Percentiles rank a stretch among this genome's conserved stretches.
These are phyloP conservation scores for Alnus glutinosa DNA, from an alignment of 306 rosid species.

Conservation along the genomic window DNA sequence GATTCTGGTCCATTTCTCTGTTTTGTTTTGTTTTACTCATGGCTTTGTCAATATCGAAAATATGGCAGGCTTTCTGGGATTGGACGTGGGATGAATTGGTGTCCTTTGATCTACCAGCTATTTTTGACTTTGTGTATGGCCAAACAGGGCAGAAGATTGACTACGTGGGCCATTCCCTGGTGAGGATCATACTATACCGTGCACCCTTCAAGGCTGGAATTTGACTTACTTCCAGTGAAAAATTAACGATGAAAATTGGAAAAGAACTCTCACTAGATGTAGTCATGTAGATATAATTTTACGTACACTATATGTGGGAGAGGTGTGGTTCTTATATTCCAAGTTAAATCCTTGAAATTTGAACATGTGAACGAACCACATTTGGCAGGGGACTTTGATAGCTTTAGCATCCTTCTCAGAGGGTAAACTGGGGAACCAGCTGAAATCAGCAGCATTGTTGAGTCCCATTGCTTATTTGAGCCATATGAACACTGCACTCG, in stretches of 20 bases:
- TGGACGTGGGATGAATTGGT: constrained; percentile 91
- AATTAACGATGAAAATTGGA: too few species aligned
- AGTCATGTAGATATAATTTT: too few species aligned
- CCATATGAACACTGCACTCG: constrained; percentile 68
- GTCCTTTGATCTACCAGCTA: constrained; percentile 73
- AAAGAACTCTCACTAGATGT: not conserved
- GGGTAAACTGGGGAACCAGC: constrained; percentile 57
- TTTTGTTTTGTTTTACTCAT: too few species aligned
- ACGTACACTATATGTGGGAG: too few species aligned
- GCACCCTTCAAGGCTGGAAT: too few species aligned
- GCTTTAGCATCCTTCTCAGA: constrained; percentile 75
- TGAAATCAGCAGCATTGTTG: constrained; percentile 70
- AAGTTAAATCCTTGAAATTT: constrained; percentile 3
- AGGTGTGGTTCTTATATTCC: too few species aligned
- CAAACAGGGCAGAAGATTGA: constrained; percentile 76
- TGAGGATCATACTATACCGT: constrained; percentile 15
- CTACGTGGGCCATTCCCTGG: constrained; percentile 89
- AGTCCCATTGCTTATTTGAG: constrained; percentile 83
- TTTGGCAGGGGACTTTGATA: constrained; percentile 73
- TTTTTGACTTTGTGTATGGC: constrained; percentile 58
- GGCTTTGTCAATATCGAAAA: not conserved
- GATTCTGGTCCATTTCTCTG: too few species aligned
- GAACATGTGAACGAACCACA: not conserved
- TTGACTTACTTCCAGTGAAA: too few species aligned
- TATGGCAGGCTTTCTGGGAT: constrained; percentile 66